These are phyloP conservation scores for Ophiostoma tasmaniense DNA, from an alignment of 2,329 filamentous ascomycete species.

Conservation along the genomic window DNA sequence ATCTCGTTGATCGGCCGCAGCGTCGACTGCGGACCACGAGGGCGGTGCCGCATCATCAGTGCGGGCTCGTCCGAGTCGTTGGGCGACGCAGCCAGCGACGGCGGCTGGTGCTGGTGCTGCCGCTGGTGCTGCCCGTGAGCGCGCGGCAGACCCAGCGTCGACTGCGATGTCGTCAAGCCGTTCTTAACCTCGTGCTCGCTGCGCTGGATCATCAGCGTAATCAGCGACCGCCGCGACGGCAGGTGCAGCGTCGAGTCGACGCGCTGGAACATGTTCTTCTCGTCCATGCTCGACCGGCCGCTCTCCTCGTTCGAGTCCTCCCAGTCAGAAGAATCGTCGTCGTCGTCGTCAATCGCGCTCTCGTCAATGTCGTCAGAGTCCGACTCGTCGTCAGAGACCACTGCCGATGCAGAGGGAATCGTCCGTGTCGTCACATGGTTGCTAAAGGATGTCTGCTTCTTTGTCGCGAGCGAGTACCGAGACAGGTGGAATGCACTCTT, in stretches of 20 bases:
- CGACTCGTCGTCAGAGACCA: constrained; percentile 41
- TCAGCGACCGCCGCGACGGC: constrained; percentile 75
- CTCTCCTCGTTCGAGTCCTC: constrained; percentile 67
- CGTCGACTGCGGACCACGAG: constrained; percentile 39
- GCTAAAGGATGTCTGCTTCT: constrained; percentile 77
- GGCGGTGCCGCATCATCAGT: constrained; percentile 46
- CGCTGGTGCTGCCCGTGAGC: constrained; percentile 32
- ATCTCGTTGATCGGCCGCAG: constrained; percentile 52
- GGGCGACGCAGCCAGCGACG: constrained; percentile 40
- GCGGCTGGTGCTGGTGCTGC: constrained; percentile 20
- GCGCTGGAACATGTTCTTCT: constrained; percentile 74
- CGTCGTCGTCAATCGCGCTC: constrained; percentile 76
- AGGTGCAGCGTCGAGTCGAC: constrained; percentile 83
- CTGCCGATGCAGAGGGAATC: constrained; percentile 40
- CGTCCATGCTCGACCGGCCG: constrained; percentile 72
- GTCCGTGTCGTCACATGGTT: constrained; percentile 63
- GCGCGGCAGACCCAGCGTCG: constrained; percentile 61
- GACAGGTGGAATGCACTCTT: constrained; percentile 43
- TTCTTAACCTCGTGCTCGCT: constrained; percentile 62
- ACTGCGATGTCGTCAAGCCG: constrained; percentile 58
- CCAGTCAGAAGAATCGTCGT: constrained; percentile 56
- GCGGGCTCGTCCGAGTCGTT: constrained; percentile 55
- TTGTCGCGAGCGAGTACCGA: constrained; percentile 39
- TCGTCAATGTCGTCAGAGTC: constrained; percentile 68
- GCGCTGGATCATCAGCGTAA: constrained; percentile 80